A percentile compares a stretch with the other conserved stretches of the same genome.
Evolutionary conservation across 257 asterid genomes (phyloP).

Genomic region (Mitragyna speciosa): DNA sequence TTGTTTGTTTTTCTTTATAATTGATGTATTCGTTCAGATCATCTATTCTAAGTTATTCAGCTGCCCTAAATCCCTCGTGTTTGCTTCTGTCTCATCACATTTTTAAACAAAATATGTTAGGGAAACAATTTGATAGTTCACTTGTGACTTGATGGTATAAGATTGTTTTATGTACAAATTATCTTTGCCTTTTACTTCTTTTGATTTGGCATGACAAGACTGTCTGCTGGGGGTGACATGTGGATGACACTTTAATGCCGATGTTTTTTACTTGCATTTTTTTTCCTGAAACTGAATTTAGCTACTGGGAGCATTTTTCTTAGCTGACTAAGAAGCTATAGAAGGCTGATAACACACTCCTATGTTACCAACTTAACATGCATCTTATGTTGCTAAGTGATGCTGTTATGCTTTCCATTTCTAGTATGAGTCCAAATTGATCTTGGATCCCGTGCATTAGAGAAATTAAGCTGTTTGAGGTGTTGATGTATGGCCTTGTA

Average conservation of each 20-base stretch:
- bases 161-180: not conserved
- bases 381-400: not conserved
- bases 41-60: not conserved
- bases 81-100: not conserved
- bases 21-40: not conserved
- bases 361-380: no score
- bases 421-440: not conserved
- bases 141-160: not conserved
- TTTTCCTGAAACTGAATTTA: not conserved
- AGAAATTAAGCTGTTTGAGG: not conserved
- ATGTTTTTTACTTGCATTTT: not conserved
- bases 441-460: not conserved
- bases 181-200: not conserved
- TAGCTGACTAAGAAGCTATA: not conserved
- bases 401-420: not conserved
- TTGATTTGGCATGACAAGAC: not conserved
- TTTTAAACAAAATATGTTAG: not conserved
- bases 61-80: not conserved
- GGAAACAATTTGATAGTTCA: not conserved
- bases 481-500: conserved; percentile 4
- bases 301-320: not conserved
- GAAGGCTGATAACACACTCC: not conserved
- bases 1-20: not conserved
- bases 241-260: not conserved
- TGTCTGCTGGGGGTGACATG: not conserved